Conservation (phyloP, 2,329 filamentous ascomycete genomes). For the Aspergillus brasiliensis region DNA sequence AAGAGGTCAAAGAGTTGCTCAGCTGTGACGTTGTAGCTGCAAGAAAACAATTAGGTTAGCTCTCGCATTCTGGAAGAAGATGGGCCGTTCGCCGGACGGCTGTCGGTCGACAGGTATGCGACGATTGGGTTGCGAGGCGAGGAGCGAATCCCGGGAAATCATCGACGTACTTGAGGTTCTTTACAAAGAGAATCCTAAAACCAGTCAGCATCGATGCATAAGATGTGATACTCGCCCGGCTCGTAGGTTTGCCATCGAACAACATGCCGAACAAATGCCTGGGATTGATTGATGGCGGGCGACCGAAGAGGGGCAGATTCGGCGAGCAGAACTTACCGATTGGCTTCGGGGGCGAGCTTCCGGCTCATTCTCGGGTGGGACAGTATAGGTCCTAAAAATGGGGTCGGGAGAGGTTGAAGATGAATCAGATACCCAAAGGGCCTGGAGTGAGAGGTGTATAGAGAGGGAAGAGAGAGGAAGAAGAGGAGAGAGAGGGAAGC, state of each 20-base stretch:
- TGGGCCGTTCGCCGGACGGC: neutral
- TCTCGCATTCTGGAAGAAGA: neutral
- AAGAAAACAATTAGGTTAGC: slow-evolving; percentile 16
- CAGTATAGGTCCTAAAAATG: slow-evolving; percentile 20
- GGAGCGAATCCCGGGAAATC: neutral
- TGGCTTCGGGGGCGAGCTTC: slow-evolving; percentile 99
- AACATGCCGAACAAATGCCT: neutral
- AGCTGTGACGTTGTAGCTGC: slow-evolving; percentile 96
- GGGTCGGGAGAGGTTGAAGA: slow-evolving; percentile 17
- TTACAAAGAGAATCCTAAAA: slow-evolving; percentile 95
- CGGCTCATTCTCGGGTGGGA: slow-evolving; percentile 45
- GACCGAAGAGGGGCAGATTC: slow-evolving; percentile 30
- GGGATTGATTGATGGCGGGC: slow-evolving; percentile 5
- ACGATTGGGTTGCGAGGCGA: slow-evolving; percentile 6
- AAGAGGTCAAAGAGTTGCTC: slow-evolving; percentile 99
- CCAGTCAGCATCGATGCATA: slow-evolving; percentile 9
- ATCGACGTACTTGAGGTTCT: slow-evolving; percentile 85
- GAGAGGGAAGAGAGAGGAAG: slow-evolving; percentile 21
- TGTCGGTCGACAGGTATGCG: slow-evolving; percentile 2
- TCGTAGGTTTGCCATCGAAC: neutral
- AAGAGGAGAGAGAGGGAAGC: slow-evolving; percentile 22
- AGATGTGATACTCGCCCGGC: neutral
- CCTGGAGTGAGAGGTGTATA: slow-evolving; percentile 15
- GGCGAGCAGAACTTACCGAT: slow-evolving; percentile 68
- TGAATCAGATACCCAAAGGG: slow-evolving; percentile 29